Evolutionary conservation across 352 stramenopile species (phyloP), one percentile per base, ranked within the genome.

Genomic region (Thalassiosira exigua): DNA sequence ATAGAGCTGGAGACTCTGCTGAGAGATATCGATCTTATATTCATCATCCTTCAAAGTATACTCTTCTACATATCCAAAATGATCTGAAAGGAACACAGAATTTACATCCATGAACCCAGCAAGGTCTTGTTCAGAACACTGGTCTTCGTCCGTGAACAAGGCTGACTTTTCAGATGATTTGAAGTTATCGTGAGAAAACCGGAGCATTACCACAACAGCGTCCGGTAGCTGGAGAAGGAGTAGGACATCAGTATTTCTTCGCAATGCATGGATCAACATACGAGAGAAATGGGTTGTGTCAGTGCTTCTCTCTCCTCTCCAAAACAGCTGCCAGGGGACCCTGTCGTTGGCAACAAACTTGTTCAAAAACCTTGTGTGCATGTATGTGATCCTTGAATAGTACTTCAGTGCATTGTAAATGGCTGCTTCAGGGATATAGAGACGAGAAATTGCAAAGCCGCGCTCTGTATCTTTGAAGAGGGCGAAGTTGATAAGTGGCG

Each of bases 321-420:
- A 73, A 29, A 65, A 73, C 12, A 73, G 26, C 39, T 73, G 44
- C 64, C 64, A 73, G 5, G 64, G 64, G 24, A 64, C 50, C 22
- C 30, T 29, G 17, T 32, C 9, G 4, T 53, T 65, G 4, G 9
- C 11, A 5, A 62, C 7, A 41, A 42, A 73, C 64, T 73, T 73
- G 7, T 66, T 32, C 4, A 73, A 41, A 30, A 73, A 73, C 39
- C 5, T 53, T 42, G 3, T 39, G 52, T 65, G 64, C 3, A 54
- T 36, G n/a, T n/a, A 33, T 4, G 60, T 30, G 24, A 73, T 62
- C 27, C 50, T 27, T 24, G 64, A 73, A 19, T 53, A 53, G 46
- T 19, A 11, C 14, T 36, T 26, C n/a, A 73, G 24, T 19, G 48
- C 4, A 32, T 73, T 66, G 7, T 22, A 66, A 4, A 73, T n/a